These are phyloP conservation scores for Sextonia rubra DNA, from an alignment of 164 flowering plant genomes.

Conservation along the genomic window DNA sequence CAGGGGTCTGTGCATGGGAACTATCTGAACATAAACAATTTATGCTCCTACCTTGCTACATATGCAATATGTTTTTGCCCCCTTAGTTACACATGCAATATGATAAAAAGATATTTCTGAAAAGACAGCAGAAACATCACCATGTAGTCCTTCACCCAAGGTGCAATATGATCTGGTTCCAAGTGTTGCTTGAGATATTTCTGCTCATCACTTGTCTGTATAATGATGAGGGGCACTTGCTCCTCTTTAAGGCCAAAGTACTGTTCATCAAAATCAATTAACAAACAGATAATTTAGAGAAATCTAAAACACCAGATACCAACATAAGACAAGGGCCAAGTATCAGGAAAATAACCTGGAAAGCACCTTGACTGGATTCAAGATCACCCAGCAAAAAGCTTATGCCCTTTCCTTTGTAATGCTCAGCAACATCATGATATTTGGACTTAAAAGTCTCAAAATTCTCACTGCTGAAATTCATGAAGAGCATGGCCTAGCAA, in stretches of 20 bases:
- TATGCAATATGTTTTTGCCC: neutral
- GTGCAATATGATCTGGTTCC: conserved; percentile 62
- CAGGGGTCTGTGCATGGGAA: too few relatives aligned
- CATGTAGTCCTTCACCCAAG: conserved; percentile 83
- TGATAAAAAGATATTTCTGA: neutral
- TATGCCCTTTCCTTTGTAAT: conserved; percentile 49
- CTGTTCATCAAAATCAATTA: conserved; percentile 33
- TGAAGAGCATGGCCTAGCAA: conserved; percentile 69
- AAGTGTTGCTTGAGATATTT: conserved; percentile 63
- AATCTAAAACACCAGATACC: neutral
- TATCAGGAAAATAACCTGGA: conserved; percentile 45
- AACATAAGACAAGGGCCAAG: conserved; percentile 2
- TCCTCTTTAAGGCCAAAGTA: conserved; percentile 75
- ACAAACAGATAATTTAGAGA: neutral
- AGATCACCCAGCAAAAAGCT: conserved; percentile 77
- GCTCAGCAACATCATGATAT: conserved; percentile 54
- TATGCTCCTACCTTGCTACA: neutral
- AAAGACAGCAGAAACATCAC: conserved; percentile 27
- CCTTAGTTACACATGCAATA: neutral
- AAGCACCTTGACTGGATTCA: conserved; percentile 67
- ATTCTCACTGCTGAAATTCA: conserved; percentile 48
- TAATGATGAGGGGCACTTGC: conserved; percentile 68
- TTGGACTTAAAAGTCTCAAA: conserved; percentile 52
- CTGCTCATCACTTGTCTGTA: conserved; percentile 52
- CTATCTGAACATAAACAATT: neutral